A percentile compares a stretch with the other conserved stretches of the same genome.
These are phyloP conservation scores for Tuber indicum DNA, from an alignment of 495 filamentous ascomycete genomes.

Conservation along the genomic window DNA sequence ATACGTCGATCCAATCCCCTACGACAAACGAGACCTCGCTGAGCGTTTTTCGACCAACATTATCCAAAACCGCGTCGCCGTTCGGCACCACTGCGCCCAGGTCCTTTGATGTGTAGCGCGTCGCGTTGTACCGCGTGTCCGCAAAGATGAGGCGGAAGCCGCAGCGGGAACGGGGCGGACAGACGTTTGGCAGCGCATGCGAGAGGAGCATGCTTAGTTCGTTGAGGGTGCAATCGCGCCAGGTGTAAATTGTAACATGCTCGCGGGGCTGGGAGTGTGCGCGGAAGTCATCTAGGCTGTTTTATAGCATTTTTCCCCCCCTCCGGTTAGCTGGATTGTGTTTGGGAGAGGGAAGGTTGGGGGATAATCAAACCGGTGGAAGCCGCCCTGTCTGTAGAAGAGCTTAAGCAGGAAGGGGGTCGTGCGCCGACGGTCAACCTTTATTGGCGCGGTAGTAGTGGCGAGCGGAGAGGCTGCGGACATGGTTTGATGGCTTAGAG, in stretches of 20 bases:
- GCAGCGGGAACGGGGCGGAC: slow-evolving; percentile 75
- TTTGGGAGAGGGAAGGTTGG: slow-evolving; percentile 9
- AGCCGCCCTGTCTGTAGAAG: slow-evolving; percentile 70
- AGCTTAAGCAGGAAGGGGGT: slow-evolving; percentile 86
- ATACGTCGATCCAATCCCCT: slow-evolving; percentile 79
- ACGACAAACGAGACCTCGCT: slow-evolving; percentile 71
- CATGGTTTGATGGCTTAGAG: background rate
- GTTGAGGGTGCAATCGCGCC: slow-evolving; percentile 71
- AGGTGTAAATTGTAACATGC: slow-evolving; percentile 80
- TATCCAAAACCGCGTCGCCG: slow-evolving; percentile 51
- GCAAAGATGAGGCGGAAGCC: slow-evolving; percentile 82
- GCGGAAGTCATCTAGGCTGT: slow-evolving; percentile 62
- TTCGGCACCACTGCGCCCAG: slow-evolving; percentile 76
- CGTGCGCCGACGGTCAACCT: slow-evolving; percentile 65
- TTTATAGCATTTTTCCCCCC: slow-evolving; percentile 4
- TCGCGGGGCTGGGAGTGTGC: slow-evolving; percentile 52
- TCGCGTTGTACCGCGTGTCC: slow-evolving; percentile 57
- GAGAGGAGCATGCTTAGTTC: slow-evolving; percentile 75
- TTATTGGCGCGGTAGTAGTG: slow-evolving; percentile 33
- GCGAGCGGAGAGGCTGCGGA: slow-evolving; percentile 23
- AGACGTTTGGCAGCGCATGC: slow-evolving; percentile 57
- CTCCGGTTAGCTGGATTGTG: slow-evolving; percentile 16
- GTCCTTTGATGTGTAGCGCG: slow-evolving; percentile 64
- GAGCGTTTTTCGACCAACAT: slow-evolving; percentile 58
- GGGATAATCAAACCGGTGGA: slow-evolving; percentile 57